Evolutionary conservation across 306 rosid species (phyloP), one percentile per base, ranked within the genome.

Genomic region (Trichosanthes cucumerina): DNA sequence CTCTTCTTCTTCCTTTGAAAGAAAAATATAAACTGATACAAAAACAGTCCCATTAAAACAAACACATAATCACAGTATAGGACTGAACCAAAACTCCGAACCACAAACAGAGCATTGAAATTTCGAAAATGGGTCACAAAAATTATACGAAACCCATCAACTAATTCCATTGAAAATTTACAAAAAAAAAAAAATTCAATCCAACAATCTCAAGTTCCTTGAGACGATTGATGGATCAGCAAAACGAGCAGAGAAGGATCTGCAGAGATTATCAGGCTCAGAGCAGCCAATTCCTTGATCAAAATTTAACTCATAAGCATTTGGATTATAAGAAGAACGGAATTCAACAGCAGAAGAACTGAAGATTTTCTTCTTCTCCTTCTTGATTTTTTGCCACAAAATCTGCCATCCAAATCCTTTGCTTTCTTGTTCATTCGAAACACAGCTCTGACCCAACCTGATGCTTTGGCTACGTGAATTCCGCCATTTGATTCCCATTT

Each of bases 231-330:
- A 62, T 0, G 80, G 75, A 63, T 78, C 26, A 13, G 75, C 75
- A 47, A 78, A 78, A 5, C 80, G 80, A 78, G 80, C 57, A 2
- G 80, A 78, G 80, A 78, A 78, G 12, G 80, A 78, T 5, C 80
- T 28, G 62, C 19, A 62, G 75, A 78, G 31, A 47, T 46, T 19
- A 62, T 63, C 73, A 62, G 75, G 49, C 14, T 62, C 80, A 4
- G 60, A 21, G 31, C 46, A n/a, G 4, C 23, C 53, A 14, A 6
- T 9, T 21, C 54, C 74, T 39, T 31, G 58, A 8, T 78, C 74
- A 19, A 60, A 78, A 33, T 60, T 78, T 46, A 58, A 46, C 43
- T 62, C n/a, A 70, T 78, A 78, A 63, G 57, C 71, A 47, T 47
- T 63, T 44, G 71, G 60, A 63, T 43, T 46, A n/a, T 78, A 78